phyloP scores from a whole-genome alignment of 2,329 filamentous ascomycete species.

The Epichloe hybrida region DNA sequence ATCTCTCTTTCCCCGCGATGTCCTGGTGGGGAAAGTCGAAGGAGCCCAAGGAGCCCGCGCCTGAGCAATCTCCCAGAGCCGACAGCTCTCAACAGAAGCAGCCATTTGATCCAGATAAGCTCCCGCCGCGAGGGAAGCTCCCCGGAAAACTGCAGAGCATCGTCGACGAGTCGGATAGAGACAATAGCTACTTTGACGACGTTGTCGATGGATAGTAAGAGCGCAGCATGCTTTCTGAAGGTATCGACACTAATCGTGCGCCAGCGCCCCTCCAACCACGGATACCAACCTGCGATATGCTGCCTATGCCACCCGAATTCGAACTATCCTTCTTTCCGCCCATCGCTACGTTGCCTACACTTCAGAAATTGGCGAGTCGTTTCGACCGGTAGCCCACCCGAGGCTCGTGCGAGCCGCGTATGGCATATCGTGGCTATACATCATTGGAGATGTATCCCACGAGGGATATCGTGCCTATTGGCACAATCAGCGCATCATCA shows the following conservation, averaged over 20 bases:
- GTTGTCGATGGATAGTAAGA: constrained; percentile 68
- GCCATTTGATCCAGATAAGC: constrained; percentile 31
- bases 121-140: constrained; percentile 36
- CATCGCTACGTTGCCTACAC: constrained; percentile 97
- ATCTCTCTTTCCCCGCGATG: constrained; percentile 13
- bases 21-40: constrained; percentile 30
- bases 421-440: constrained; percentile 82
- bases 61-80: constrained; percentile 6
- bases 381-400: constrained; percentile 83
- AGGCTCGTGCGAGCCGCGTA: constrained; percentile 72
- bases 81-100: constrained; percentile 11
- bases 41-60: constrained; percentile 17
- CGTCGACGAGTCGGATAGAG: constrained; percentile 41
- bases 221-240: constrained; percentile 1
- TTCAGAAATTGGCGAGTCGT: constrained; percentile 90
- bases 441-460: constrained; percentile 77
- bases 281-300: constrained; percentile 82
- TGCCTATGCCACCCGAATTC: constrained; percentile 73
- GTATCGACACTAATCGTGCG: constrained; percentile 4
- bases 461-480: constrained; percentile 94
- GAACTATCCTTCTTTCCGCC: constrained; percentile 77
- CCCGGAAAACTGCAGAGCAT: constrained; percentile 42
- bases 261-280: constrained; percentile 54
- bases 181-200: constrained; percentile 66
- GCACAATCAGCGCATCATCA: constrained; percentile 63